Evolutionary conservation across 345 rosid genomes (phyloP).

Genomic region (Moricandia arvensis): DNA sequence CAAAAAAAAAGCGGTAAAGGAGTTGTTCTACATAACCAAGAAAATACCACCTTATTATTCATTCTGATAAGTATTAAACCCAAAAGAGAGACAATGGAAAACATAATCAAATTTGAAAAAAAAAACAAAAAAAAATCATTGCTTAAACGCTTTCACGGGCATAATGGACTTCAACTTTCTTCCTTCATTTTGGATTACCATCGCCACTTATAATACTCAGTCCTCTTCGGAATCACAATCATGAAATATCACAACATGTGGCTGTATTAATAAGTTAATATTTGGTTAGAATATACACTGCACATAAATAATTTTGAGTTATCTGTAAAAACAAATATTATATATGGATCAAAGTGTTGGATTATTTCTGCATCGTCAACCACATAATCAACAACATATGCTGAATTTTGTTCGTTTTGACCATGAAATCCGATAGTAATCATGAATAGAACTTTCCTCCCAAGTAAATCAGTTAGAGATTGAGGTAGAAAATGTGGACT

Average conservation of each 20-base stretch:
- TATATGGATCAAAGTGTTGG: not conserved
- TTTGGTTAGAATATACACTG: too few relatives aligned
- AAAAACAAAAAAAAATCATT: not conserved
- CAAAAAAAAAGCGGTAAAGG: not conserved
- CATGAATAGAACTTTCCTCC: not conserved
- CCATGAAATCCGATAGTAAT: not conserved
- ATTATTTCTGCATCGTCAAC: not conserved
- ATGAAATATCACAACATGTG: too few relatives aligned
- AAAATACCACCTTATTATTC: not conserved
- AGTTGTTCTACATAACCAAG: not conserved
- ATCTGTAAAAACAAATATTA: too few relatives aligned
- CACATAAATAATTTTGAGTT: too few relatives aligned
- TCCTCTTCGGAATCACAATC: too few relatives aligned
- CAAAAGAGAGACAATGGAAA: not conserved
- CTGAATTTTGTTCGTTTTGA: not conserved
- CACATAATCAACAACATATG: not conserved
- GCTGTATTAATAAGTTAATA: too few relatives aligned
- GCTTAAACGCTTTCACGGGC: not conserved
- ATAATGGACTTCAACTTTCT: too few relatives aligned
- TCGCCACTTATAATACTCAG: too few relatives aligned
- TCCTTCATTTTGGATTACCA: too few relatives aligned
- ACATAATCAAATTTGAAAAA: not conserved
- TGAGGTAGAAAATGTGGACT: not conserved
- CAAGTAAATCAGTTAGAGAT: not conserved
- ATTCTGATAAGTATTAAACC: not conserved